Evolutionary conservation across 2,329 filamentous ascomycete species (phyloP).

Genomic region (Plenodomus tracheiphilus): DNA sequence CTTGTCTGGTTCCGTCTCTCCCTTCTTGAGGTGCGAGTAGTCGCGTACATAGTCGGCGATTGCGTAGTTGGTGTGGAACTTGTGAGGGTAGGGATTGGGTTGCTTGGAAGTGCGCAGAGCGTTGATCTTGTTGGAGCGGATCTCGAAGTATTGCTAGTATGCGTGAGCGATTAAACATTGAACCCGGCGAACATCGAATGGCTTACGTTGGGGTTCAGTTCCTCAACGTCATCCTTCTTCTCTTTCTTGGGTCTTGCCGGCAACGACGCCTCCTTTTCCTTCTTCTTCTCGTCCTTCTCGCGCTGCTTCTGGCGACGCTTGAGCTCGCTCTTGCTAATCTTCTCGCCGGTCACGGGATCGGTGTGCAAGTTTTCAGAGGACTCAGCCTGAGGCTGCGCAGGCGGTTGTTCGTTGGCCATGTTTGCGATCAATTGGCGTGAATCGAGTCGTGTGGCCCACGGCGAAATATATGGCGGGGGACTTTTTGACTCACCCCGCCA

Average conservation of each 20-base stretch:
- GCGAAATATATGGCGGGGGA: constrained; percentile 19
- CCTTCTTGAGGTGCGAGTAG: constrained; percentile 81
- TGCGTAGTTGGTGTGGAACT: constrained; percentile 85
- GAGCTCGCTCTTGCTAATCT: constrained; percentile 62
- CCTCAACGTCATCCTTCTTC: constrained; percentile 67
- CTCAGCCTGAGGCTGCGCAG: constrained; percentile 35
- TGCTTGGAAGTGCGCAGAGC: constrained; percentile 72
- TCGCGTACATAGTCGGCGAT: constrained; percentile 78
- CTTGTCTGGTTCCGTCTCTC: constrained; percentile 77
- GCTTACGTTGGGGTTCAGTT: constrained; percentile 74
- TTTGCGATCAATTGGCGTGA: constrained; percentile 15
- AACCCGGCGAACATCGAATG: constrained; percentile 35
- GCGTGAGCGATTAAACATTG: constrained; percentile 10
- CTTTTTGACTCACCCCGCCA: constrained; percentile 29
- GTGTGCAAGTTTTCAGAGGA: constrained; percentile 68
- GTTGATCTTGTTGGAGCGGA: constrained; percentile 81
- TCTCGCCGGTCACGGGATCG: constrained; percentile 93
- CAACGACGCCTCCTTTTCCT: constrained; percentile 75
- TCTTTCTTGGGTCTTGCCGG: constrained; percentile 62
- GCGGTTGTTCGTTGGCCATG: constrained; percentile 39
- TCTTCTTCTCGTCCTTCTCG: constrained; percentile 87
- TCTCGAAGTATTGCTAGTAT: constrained; percentile 87
- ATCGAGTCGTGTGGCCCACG: constrained; percentile 20
- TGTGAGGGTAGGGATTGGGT: constrained; percentile 86
- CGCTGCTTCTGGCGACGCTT: constrained; percentile 96